phyloP scores from a whole-genome alignment of 192 early-diverging fungal species.

The Backusella morwellensis region DNA sequence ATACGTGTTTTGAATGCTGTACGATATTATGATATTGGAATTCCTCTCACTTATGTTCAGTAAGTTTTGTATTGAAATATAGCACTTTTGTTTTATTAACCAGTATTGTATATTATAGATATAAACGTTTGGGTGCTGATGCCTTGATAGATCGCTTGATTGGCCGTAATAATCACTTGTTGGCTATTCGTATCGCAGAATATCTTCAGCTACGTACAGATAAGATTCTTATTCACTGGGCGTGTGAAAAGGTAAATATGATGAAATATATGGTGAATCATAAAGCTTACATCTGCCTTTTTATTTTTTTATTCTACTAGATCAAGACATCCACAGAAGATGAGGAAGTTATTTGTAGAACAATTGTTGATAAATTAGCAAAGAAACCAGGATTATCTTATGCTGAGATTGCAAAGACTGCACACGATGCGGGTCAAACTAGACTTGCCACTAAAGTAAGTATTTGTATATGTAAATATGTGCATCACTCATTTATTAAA shows the following conservation, averaged over 20 bases:
- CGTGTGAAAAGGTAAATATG: constrained; percentile 78
- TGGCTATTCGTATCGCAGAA: constrained; percentile 84
- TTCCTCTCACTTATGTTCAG: constrained; percentile 88
- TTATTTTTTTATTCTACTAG: constrained; percentile 21
- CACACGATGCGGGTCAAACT: constrained; percentile 79
- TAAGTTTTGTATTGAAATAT: constrained; percentile 35
- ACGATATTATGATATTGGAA: constrained; percentile 79
- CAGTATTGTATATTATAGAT: constrained; percentile 41
- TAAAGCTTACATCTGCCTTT: background rate
- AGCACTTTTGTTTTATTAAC: background rate
- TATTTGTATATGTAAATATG: background rate
- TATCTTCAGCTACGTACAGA: constrained; percentile 79
- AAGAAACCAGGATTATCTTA: constrained; percentile 77
- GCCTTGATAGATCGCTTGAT: constrained; percentile 80
- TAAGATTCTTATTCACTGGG: constrained; percentile 93
- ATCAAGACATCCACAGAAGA: constrained; percentile 82
- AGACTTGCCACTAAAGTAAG: constrained; percentile 79
- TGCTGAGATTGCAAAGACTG: constrained; percentile 90
- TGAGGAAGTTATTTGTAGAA: constrained; percentile 80
- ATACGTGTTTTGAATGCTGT: constrained; percentile 91
- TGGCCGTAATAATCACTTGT: constrained; percentile 77
- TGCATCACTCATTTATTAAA: background rate
- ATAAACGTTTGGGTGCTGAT: constrained; percentile 72
- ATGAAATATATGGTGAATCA: background rate
- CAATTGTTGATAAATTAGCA: constrained; percentile 78